Evolutionary conservation across 306 rosid genomes (phyloP).

Genomic region (Begonia fuchsioides): DNA sequence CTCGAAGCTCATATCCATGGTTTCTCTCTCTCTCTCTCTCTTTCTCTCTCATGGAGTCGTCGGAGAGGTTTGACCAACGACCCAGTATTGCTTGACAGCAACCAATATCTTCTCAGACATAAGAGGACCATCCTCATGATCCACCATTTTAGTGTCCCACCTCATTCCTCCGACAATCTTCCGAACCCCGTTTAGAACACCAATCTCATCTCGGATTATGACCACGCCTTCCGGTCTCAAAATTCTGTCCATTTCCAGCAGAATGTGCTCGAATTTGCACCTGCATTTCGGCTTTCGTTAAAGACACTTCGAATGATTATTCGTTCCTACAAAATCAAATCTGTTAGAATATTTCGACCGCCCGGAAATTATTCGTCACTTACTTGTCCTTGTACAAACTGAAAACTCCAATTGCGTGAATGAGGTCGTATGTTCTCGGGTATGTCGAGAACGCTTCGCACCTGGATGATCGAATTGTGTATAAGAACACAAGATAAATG

Average conservation of each 20-base stretch:
- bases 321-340: not conserved
- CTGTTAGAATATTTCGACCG: not conserved
- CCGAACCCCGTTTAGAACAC: conserved; percentile 43
- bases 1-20: no score
- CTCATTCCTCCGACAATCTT: conserved; percentile 71
- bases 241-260: conserved; percentile 87
- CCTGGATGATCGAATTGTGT: conserved; percentile 24
- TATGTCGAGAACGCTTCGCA: conserved; percentile 90
- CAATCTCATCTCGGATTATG: conserved; percentile 71
- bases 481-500: not conserved
- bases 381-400: conserved; percentile 64
- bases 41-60: conserved; percentile 27
- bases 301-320: not conserved
- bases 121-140: conserved; percentile 90
- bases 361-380: no score
- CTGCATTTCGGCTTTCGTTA: conserved; percentile 19
- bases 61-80: conserved; percentile 44
- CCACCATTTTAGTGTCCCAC: conserved; percentile 80
- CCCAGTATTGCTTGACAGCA: conserved; percentile 91
- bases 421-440: conserved; percentile 94
- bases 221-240: conserved; percentile 86
- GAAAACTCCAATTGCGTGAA: conserved; percentile 65
- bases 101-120: conserved; percentile 75
- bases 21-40: no score
- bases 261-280: conserved; percentile 68